A percentile compares a stretch with the other conserved stretches of the same genome.
These are phyloP conservation scores for Malus asiatica DNA, from an alignment of 306 rosid species.

Conservation along the genomic window DNA sequence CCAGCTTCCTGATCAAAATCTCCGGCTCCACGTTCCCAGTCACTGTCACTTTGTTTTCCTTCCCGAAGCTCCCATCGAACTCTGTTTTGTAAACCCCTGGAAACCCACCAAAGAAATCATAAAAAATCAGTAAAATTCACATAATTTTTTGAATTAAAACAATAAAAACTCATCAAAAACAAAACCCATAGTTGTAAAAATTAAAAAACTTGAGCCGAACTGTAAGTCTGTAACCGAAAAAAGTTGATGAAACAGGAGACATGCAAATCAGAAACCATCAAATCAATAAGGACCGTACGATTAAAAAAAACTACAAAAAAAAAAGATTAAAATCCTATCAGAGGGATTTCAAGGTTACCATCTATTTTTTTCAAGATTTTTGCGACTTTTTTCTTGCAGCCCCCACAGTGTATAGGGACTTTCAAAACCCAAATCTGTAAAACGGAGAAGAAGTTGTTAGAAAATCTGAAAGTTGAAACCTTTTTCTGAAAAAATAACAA, in stretches of 20 bases:
- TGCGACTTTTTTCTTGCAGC: constrained; percentile 60
- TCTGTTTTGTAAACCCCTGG: constrained; percentile 58
- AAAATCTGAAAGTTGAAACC: neutral
- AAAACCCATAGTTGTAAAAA: neutral
- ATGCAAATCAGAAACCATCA: neutral
- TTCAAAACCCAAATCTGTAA: constrained; percentile 44
- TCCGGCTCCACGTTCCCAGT: constrained; percentile 48
- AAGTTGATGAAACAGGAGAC: neutral
- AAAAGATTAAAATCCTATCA: too few relatives aligned
- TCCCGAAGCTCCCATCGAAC: constrained; percentile 36
- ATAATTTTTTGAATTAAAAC: neutral
- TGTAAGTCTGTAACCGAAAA: neutral
- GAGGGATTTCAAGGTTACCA: constrained; percentile 27
- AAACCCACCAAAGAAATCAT: neutral
- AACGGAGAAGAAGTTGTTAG: constrained; percentile 1
- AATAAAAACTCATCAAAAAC: neutral
- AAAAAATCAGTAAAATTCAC: neutral
- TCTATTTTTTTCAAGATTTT: constrained; percentile 52
- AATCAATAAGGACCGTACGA: neutral
- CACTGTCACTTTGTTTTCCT: constrained; percentile 37
- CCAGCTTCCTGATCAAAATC: constrained; percentile 45
- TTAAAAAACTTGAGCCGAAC: neutral
- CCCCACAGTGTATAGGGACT: constrained; percentile 76
- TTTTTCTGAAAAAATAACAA: neutral
- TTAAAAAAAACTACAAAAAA: neutral